Evolutionary conservation across 305 asterid genomes (phyloP).

Genomic region (Fraxinus latifolia): DNA sequence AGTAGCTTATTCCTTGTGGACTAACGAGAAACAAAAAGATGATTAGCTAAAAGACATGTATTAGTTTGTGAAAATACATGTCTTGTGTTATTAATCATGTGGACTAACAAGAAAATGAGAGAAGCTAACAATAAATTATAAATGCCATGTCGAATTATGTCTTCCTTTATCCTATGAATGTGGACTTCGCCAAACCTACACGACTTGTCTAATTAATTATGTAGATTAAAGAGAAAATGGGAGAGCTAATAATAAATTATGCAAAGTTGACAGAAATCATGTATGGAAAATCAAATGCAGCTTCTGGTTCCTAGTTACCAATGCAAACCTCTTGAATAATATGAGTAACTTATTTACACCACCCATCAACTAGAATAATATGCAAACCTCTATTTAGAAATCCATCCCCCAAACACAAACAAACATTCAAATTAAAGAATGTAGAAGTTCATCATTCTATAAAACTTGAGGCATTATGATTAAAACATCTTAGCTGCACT

Average conservation of each 20-base stretch:
- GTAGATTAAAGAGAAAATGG: not conserved
- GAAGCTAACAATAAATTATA: not conserved
- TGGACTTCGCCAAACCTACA: not conserved
- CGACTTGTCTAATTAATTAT: not conserved
- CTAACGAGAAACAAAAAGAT: not conserved
- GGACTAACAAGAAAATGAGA: not conserved
- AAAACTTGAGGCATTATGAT: not conserved
- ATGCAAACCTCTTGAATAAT: not conserved
- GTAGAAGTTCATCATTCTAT: not conserved
- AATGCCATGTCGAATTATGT: not conserved
- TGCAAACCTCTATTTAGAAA: not conserved
- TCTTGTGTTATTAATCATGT: not conserved
- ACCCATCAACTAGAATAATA: not conserved
- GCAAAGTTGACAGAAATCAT: not conserved
- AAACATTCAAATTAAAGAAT: not conserved
- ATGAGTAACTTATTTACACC: not conserved
- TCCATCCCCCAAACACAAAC: not conserved
- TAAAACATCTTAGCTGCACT: not conserved
- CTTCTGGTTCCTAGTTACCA: not conserved
- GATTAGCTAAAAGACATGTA: not conserved
- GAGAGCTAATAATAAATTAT: not conserved
- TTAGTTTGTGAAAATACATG: not conserved
- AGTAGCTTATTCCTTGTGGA: not conserved
- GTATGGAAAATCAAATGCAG: not conserved
- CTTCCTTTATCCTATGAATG: not conserved